phyloP scores from a whole-genome alignment of 2,329 filamentous ascomycete species.

The Penicillium sp. region DNA sequence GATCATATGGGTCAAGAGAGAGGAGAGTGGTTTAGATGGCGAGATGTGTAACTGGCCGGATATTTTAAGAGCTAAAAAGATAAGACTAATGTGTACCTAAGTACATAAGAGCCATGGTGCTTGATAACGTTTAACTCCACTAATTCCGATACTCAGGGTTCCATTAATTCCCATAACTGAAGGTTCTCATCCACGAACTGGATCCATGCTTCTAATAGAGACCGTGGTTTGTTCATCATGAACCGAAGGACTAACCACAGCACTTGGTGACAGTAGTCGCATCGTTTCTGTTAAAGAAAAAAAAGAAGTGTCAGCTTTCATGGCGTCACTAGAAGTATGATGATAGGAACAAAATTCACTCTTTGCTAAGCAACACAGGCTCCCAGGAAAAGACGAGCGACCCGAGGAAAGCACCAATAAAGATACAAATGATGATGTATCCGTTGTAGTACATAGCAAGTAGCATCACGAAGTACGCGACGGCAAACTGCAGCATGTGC shows the following conservation, averaged over 20 bases:
- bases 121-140: too few species aligned
- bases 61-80: constrained; percentile 13
- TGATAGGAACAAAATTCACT: constrained; percentile 5
- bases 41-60: constrained; percentile 15
- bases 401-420: constrained; percentile 73
- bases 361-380: constrained; percentile 14
- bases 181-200: neutral
- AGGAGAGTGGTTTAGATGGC: constrained; percentile 1
- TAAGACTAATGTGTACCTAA: constrained; percentile 18
- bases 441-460: constrained; percentile 66
- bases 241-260: constrained; percentile 10
- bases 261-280: constrained; percentile 19
- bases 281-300: constrained; percentile 10
- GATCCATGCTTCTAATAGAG: neutral
- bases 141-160: too few species aligned
- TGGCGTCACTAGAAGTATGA: neutral
- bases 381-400: constrained; percentile 75
- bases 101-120: neutral
- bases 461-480: constrained; percentile 77
- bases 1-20: constrained; percentile 14
- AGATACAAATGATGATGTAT: constrained; percentile 78
- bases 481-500: constrained; percentile 69
- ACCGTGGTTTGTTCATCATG: neutral
- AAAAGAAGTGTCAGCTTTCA: neutral
- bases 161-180: neutral